A percentile compares a stretch with the other conserved stretches of the same genome.
These are phyloP conservation scores for Triticum timopheevii DNA, from an alignment of 176 grass and related monocot species.

Conservation along the genomic window DNA sequence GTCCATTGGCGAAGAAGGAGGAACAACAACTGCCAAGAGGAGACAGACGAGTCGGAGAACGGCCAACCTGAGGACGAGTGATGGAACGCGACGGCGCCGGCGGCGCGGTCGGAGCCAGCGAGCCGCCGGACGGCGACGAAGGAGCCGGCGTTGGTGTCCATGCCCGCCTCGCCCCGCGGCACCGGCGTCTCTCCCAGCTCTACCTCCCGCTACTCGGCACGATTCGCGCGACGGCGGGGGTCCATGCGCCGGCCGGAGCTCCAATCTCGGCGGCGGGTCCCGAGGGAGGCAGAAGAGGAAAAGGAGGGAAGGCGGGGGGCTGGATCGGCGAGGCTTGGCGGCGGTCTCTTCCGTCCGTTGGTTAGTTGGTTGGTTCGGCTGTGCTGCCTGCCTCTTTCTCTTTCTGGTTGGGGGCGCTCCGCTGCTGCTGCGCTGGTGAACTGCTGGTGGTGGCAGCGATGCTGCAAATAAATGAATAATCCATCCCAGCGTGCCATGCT, in stretches of 20 bases:
- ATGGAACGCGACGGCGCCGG: conserved; percentile 49
- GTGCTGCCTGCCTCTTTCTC: not conserved
- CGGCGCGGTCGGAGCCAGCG: conserved; percentile 37
- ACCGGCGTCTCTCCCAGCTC: not conserved
- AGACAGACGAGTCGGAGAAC: not conserved
- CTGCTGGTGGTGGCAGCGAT: not conserved
- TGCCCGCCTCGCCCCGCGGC: conserved; percentile 8
- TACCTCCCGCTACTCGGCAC: not conserved
- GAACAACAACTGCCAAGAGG: not conserved
- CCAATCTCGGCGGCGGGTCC: conserved; percentile 31
- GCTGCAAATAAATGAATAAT: conserved; percentile 26
- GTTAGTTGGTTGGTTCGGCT: conserved; percentile 26
- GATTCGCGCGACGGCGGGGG: conserved; percentile 5
- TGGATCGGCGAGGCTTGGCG: conserved; percentile 25
- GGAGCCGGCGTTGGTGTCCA: conserved; percentile 59
- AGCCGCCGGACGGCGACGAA: conserved; percentile 64
- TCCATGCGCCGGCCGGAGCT: conserved; percentile 27
- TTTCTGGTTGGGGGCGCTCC: conserved; percentile 11
- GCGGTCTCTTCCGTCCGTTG: conserved; percentile 35
- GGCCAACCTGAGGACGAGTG: conserved; percentile 64
- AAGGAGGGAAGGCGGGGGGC: not conserved
- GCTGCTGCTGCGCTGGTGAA: conserved; percentile 22
- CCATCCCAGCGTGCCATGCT: not conserved
- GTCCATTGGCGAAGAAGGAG: not conserved
- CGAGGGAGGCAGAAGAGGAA: conserved; percentile 7